Conservation (phyloP, 176 grass and related monocot genomes). For the Bothriochloa decipiens region DNA sequence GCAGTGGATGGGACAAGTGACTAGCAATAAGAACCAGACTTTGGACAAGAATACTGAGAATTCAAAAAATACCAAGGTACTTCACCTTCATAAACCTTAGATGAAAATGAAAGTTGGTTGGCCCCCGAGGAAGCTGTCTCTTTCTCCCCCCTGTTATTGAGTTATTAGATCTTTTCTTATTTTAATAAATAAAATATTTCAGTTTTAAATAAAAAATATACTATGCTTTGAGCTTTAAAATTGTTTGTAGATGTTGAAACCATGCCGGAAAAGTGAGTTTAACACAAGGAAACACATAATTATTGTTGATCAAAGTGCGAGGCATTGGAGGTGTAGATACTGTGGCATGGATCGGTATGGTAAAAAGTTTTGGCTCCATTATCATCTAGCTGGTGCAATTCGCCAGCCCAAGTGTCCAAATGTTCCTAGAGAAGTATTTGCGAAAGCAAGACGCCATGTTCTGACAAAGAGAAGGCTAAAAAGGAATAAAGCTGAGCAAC, state of each 20-base stretch:
- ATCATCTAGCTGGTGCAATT: slow-evolving; percentile 52
- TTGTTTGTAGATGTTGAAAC: slow-evolving; percentile 44
- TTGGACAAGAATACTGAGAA: slow-evolving; percentile 25
- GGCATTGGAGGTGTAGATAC: slow-evolving; percentile 55
- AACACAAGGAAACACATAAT: slow-evolving; percentile 51
- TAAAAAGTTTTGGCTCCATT: slow-evolving; percentile 43
- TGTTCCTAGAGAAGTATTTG: slow-evolving; percentile 47
- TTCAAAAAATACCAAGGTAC: slow-evolving; percentile 39
- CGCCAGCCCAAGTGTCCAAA: slow-evolving; percentile 44
- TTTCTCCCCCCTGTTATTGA: slow-evolving; percentile 3
- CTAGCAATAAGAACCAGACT: slow-evolving; percentile 24
- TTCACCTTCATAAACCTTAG: slow-evolving; percentile 15
- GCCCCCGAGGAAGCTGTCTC: background rate
- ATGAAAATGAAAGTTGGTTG: slow-evolving; percentile 11
- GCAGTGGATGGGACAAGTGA: slow-evolving; percentile 14
- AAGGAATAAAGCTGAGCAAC: slow-evolving; percentile 25
- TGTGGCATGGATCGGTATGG: slow-evolving; percentile 54
- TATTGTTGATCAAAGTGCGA: slow-evolving; percentile 44
- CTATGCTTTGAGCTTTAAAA: slow-evolving; percentile 15
- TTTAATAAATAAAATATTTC: slow-evolving; percentile 25
- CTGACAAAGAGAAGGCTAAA: slow-evolving; percentile 34
- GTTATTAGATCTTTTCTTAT: slow-evolving; percentile 32
- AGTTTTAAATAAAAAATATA: background rate
- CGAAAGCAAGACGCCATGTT: slow-evolving; percentile 43
- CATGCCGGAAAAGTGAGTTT: slow-evolving; percentile 36